These are phyloP conservation scores for Zymoseptoria pseudotritici DNA, from an alignment of 2,329 filamentous ascomycete species.

Conservation along the genomic window DNA sequence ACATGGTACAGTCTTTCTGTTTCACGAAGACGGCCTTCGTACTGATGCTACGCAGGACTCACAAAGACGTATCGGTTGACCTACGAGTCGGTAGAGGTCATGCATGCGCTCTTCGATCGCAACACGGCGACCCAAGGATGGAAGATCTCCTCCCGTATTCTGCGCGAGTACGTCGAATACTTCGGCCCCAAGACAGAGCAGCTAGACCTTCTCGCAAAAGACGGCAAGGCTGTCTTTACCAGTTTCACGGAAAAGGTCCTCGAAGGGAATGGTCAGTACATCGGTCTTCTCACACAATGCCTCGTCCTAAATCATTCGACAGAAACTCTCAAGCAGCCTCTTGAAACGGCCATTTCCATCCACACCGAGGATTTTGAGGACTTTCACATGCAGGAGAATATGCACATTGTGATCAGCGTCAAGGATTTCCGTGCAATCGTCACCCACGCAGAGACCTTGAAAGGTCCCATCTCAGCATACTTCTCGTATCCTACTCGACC, in stretches of 20 bases:
- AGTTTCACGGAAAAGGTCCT: slow-evolving; percentile 75
- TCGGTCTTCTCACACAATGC: background rate
- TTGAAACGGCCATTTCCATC: slow-evolving; percentile 71
- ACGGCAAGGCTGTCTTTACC: slow-evolving; percentile 64
- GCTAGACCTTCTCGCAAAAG: slow-evolving; percentile 67
- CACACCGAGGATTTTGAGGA: slow-evolving; percentile 70
- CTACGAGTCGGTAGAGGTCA: slow-evolving; percentile 65
- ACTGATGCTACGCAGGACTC: slow-evolving; percentile 45
- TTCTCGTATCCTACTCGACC: slow-evolving; percentile 67
- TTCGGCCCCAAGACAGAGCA: slow-evolving; percentile 76
- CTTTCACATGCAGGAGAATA: slow-evolving; percentile 64
- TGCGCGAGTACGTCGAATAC: slow-evolving; percentile 71
- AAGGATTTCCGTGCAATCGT: slow-evolving; percentile 78
- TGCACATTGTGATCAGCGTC: slow-evolving; percentile 74
- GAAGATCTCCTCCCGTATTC: slow-evolving; percentile 62
- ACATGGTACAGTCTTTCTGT: slow-evolving; percentile 46
- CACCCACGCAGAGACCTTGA: slow-evolving; percentile 63
- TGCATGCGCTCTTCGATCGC: slow-evolving; percentile 67
- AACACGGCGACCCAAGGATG: slow-evolving; percentile 61
- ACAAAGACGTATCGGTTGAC: slow-evolving; percentile 70
- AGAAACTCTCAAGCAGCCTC: slow-evolving; percentile 72
- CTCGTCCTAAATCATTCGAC: slow-evolving; percentile 9
- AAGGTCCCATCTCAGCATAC: slow-evolving; percentile 57
- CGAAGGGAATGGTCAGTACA: slow-evolving; percentile 52
- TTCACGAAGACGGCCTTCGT: slow-evolving; percentile 3